Conservation (phyloP, 805 yeast species). For the Ogataea dorogensis region DNA sequence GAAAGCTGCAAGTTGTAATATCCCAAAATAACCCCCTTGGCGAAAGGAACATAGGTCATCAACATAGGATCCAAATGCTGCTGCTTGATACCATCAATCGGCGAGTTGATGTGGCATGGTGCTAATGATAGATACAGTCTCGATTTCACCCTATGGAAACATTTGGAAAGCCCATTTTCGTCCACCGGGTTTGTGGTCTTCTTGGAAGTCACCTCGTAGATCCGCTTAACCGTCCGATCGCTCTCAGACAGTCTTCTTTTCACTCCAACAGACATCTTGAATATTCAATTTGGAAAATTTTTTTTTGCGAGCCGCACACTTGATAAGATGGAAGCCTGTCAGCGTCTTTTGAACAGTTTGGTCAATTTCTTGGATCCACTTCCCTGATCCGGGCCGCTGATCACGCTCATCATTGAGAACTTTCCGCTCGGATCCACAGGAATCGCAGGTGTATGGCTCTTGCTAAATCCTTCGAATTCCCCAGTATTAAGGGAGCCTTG, state of each 20-base stretch:
- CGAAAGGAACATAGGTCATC: slow-evolving; percentile 73
- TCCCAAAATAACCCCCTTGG: slow-evolving; percentile 81
- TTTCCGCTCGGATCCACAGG: slow-evolving; percentile 29
- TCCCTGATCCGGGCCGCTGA: slow-evolving; percentile 13
- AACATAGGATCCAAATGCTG: slow-evolving; percentile 90
- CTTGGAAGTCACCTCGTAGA: slow-evolving; percentile 12
- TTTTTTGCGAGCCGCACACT: slow-evolving; percentile 11
- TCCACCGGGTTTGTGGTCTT: slow-evolving; percentile 23
- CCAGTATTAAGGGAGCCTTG: slow-evolving; percentile 16
- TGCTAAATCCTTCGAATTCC: slow-evolving; percentile 27
- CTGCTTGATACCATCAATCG: slow-evolving; percentile 73
- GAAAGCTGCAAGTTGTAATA: slow-evolving; percentile 63
- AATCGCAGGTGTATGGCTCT: slow-evolving; percentile 14
- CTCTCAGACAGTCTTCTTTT: slow-evolving; percentile 13
- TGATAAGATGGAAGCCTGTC: slow-evolving; percentile 7
- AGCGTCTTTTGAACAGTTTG: slow-evolving; percentile 31
- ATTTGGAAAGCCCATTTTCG: slow-evolving; percentile 52
- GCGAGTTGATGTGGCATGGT: slow-evolving; percentile 68
- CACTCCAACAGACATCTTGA: slow-evolving; percentile 7
- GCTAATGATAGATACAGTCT: slow-evolving; percentile 82
- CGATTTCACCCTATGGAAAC: slow-evolving; percentile 62
- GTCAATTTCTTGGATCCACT: slow-evolving; percentile 23
- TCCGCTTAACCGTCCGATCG: slow-evolving; percentile 9
- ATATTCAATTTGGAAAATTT: slow-evolving; percentile 8
- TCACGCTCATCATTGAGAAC: slow-evolving; percentile 33